These are phyloP conservation scores for Boletales sp. DNA, from an alignment of 768 basidiomycete genomes.

Conservation along the genomic window DNA sequence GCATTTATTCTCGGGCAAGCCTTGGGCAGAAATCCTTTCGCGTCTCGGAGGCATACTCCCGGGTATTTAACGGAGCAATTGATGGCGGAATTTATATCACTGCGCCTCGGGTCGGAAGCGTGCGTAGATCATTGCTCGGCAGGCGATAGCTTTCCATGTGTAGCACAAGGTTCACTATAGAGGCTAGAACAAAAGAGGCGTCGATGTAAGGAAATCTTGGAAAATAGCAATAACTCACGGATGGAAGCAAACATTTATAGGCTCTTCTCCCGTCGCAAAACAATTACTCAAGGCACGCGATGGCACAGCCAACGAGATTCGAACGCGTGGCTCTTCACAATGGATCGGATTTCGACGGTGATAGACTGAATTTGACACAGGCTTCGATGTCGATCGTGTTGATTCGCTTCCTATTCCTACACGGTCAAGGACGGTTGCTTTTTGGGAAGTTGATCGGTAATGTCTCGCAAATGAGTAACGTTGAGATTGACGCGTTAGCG, in stretches of 20 bases:
- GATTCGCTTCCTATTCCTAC: slow-evolving; percentile 17
- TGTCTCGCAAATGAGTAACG: slow-evolving; percentile 5
- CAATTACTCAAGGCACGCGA: slow-evolving; percentile 16
- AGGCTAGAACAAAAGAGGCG: neutral
- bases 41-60: neutral
- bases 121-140: neutral
- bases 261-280: slow-evolving; percentile 5
- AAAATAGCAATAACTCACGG: slow-evolving; percentile 1
- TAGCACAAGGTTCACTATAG: neutral
- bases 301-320: slow-evolving; percentile 21
- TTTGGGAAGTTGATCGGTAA: slow-evolving; percentile 14
- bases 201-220: slow-evolving; percentile 11
- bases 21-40: neutral
- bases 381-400: slow-evolving; percentile 25
- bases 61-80: neutral
- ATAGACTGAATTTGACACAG: slow-evolving; percentile 10
- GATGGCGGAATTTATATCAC: neutral
- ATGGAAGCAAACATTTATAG: slow-evolving; percentile 13
- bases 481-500: slow-evolving; percentile 11
- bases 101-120: neutral
- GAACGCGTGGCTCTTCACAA: slow-evolving; percentile 14
- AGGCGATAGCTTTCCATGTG: neutral
- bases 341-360: slow-evolving; percentile 14
- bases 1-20: neutral
- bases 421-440: slow-evolving; percentile 15